Evolutionary conservation across 2,329 filamentous ascomycete genomes (phyloP), one percentile per base, ranked within the genome.

Genomic region (Xylaria arbuscula): DNA sequence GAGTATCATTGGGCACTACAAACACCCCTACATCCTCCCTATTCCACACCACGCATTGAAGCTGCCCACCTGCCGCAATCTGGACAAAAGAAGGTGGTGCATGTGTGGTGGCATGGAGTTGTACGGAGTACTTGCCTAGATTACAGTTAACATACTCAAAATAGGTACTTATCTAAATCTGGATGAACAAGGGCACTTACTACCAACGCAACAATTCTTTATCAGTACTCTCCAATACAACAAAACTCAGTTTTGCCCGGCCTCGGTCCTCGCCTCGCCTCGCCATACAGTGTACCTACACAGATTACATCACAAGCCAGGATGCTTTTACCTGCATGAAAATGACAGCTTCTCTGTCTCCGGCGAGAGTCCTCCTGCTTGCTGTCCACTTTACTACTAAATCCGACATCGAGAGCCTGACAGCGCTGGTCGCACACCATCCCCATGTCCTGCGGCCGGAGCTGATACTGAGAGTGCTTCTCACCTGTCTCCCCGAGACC

Each of bases 401-500:
- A 74, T 85, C 88, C 76, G 87, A 94, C 77, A 83, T 94, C 73
- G 78, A 85, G 73, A 85, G 86, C 71, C 81, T 96, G 68, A 84
- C 86, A 65, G 83, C 83, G 62, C 83, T 96, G 70, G 85, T 88
- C 61, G 83, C 86, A 24, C 82, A 84, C 47, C 82, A 92, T 73
- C 80, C 81, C 62, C 82, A 86, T 63, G 84, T 90, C 45, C 83
- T 96, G 63, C 84, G 86, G 34, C 85, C 87, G 53, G 88, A 92
- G 65, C 81, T 93, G 15, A 77, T 93, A 28, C 83, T 96, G 66
- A 89, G 91, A 53, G 89, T 96, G 62, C 81, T 97, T 24, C 85
- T 97, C 54, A 93, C 90, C 22, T 93, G 91, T 76, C 84, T 97
- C 0, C 93, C 93, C 32, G 92, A 95, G 79, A 90, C 87, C 51